Base-by-base conservation (phyloP, 169 alveolate species). In the Sarcocystis neurona region DNA sequence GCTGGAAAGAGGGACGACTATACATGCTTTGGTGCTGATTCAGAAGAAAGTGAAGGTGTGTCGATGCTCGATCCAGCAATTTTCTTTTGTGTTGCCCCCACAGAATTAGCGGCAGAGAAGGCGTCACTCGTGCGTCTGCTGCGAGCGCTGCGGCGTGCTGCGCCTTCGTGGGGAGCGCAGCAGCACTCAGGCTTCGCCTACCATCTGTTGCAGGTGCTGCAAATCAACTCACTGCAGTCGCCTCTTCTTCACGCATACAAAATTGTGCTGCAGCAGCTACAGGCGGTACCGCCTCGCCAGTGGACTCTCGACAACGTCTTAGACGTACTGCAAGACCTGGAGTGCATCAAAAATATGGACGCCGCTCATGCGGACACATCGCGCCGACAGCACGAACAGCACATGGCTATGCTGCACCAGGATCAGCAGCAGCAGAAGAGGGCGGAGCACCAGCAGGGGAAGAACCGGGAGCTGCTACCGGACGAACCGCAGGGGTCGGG, bases 121-220 rank as follows among this genome's bases (percentile, higher is more conserved):
- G 56, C 86, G 30, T 87, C 91, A 8, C 46, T 87, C 32, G 53
- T 87, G 41, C 41, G 85, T 34, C 41, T 75, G 1, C 82, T 87
- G 56, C 48, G 91, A 72, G 82, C 70, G 80, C 60, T 87, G 86
- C 91, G 91, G 20, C 44, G 87, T n/a, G 75, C 77, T 79, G 91
- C 91, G 34, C 91, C 91, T 8, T 75, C 91, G 8, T 87, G 91
- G 91, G 91, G 87, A 32, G 58, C 91, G 10, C 91, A 72, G 82
- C 2, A 79, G 34, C 87, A 87, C 47, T 87, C 70, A 66, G 82
- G 82, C 53, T 87, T 87, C 50, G 91, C 87, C 58, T 87, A 58
- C 47, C 91, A 87, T 82, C 82, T 87, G 34, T 46, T 58, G 68
- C 74, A 72, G 8, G 53, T 84, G 18, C 80, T 87, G 30, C 41